Conservation (phyloP, 192 early-diverging fungal genomes). For the Coemansia sp. region DNA sequence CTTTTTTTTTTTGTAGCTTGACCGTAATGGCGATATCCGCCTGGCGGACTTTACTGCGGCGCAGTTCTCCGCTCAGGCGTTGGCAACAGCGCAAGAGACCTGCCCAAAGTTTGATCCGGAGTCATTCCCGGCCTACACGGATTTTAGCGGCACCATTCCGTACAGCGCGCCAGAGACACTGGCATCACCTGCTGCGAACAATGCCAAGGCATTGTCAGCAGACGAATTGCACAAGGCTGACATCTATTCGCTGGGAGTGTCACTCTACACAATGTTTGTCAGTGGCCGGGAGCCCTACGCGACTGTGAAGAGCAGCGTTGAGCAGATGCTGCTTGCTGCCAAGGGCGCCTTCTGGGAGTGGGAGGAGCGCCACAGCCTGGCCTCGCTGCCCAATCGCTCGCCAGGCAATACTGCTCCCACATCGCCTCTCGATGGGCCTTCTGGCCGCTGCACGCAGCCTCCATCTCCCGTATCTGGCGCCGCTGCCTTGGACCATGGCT, state of each 20-base stretch:
- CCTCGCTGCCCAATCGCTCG: slow-evolving; percentile 13
- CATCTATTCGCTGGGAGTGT: slow-evolving; percentile 58
- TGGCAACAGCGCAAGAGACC: slow-evolving; percentile 18
- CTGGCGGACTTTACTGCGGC: slow-evolving; percentile 54
- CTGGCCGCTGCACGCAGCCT: slow-evolving; percentile 17
- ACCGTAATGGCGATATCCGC: slow-evolving; percentile 36
- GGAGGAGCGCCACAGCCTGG: slow-evolving; percentile 52
- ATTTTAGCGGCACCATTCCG: slow-evolving; percentile 56
- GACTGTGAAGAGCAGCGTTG: slow-evolving; percentile 57
- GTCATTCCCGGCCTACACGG: slow-evolving; percentile 38
- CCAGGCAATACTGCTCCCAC: slow-evolving; percentile 5
- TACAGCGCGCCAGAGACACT: slow-evolving; percentile 61
- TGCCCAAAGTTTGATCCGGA: slow-evolving; percentile 29
- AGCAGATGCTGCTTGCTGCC: slow-evolving; percentile 60
- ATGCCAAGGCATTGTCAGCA: neutral
- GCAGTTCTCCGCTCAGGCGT: slow-evolving; percentile 30
- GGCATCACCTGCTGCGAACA: slow-evolving; percentile 14
- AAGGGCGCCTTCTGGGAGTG: slow-evolving; percentile 66
- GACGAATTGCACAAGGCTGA: slow-evolving; percentile 52
- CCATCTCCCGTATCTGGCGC: slow-evolving; percentile 19
- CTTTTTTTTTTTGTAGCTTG: slow-evolving; percentile 29
- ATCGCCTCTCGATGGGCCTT: slow-evolving; percentile 12
- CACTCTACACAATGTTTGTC: slow-evolving; percentile 59
- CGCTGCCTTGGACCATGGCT: neutral
- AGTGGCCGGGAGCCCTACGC: slow-evolving; percentile 59